These are phyloP conservation scores for Dendryphion nanum DNA, from an alignment of 2,329 filamentous ascomycete species.

Conservation along the genomic window DNA sequence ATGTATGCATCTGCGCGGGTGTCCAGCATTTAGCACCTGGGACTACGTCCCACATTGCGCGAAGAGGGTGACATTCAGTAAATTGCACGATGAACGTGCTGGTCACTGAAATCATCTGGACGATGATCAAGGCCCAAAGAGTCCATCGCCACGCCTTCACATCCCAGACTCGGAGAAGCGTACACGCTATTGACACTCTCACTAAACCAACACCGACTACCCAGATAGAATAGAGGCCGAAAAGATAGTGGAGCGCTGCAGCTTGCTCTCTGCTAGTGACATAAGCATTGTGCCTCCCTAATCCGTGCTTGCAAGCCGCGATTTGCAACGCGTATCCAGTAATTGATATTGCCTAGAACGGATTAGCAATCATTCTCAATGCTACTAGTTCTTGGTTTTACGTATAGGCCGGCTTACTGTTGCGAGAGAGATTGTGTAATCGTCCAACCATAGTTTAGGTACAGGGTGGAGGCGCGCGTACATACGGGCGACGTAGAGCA, in stretches of 20 bases:
- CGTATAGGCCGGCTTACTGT: no score
- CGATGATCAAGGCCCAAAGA: conserved; percentile 18
- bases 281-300: conserved; percentile 8
- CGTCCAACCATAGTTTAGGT: conserved; percentile 16
- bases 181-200: conserved; percentile 19
- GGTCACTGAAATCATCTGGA: conserved; percentile 17
- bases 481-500: conserved; percentile 10
- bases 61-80: conserved; percentile 17
- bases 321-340: conserved; percentile 12
- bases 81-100: conserved; percentile 16
- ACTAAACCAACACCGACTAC: conserved; percentile 4
- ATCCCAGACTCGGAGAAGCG: conserved; percentile 21
- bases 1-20: conserved; percentile 2
- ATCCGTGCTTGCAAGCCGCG: conserved; percentile 6
- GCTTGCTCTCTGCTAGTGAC: conserved; percentile 1
- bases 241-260: conserved; percentile 10
- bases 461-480: conserved; percentile 6
- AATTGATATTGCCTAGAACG: conserved; percentile 9
- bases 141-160: conserved; percentile 12
- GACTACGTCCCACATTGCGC: conserved; percentile 15
- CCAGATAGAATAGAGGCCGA: conserved; percentile 7
- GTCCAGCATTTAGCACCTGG: conserved; percentile 11
- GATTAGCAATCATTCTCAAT: neutral
- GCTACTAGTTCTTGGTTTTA: no score
- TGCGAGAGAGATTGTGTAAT: conserved; percentile 12